Evolutionary conservation across 345 rosid genomes (phyloP).

Genomic region (Eutrema heterophyllum): DNA sequence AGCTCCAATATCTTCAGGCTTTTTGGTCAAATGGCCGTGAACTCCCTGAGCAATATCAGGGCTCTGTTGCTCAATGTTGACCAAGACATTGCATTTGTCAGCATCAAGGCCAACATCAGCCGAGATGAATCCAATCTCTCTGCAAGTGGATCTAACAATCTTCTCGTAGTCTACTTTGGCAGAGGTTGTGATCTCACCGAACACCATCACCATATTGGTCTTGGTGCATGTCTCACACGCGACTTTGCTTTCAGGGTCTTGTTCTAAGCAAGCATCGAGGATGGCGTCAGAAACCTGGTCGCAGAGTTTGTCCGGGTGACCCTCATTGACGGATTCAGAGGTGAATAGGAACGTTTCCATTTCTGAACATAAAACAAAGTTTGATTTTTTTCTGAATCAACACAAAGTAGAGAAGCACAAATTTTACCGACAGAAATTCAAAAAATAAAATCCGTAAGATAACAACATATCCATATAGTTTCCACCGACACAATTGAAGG

Average conservation of each 20-base stretch:
- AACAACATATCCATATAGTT: neutral
- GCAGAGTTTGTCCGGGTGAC: conserved; percentile 82
- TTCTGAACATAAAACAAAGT: no score
- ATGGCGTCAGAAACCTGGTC: conserved; percentile 83
- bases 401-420: no score
- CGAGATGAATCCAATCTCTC: conserved; percentile 64
- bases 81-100: conserved; percentile 67
- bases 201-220: conserved; percentile 85
- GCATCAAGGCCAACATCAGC: conserved; percentile 81
- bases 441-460: no score
- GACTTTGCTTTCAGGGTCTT: conserved; percentile 83
- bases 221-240: conserved; percentile 84
- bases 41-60: conserved; percentile 85
- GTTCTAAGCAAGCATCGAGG: conserved; percentile 78
- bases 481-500: conserved; percentile 23
- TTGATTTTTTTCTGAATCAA: no score
- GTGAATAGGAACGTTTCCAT: conserved; percentile 82
- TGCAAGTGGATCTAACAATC: conserved; percentile 68
- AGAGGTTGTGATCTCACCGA: conserved; percentile 78
- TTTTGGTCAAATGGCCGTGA: conserved; percentile 72
- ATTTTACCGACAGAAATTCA: no score
- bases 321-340: conserved; percentile 80
- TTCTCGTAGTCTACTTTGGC: conserved; percentile 69
- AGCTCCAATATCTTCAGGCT: conserved; percentile 85
- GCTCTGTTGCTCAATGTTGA: conserved; percentile 75